Evolutionary conservation across 345 rosid genomes (phyloP), one percentile per base, ranked within the genome.

Genomic region (Linum tenue): DNA sequence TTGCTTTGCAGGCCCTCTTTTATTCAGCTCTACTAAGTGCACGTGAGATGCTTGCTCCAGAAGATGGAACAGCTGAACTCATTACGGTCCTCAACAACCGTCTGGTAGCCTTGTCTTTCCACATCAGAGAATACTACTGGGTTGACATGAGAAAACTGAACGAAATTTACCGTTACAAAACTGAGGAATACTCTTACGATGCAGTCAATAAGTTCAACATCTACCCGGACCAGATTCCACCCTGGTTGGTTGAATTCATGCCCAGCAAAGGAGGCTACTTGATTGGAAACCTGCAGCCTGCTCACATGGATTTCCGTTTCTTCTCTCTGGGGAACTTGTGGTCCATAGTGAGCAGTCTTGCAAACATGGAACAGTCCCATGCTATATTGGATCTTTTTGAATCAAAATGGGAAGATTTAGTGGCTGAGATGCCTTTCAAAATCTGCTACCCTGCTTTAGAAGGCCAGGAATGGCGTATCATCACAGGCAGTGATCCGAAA

Each of bases 301-400:
- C 95, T 59, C 99, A 90, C 73, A 90, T 94, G 99, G 99, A 94
- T 76, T 94, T 94, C 65, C 82, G 99, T 72, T 94, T 94, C 78
- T 94, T 94, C 83, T 88, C 91, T 1, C 92, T 94, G 4, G 99
- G 99, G 71, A 94, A 94, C 69, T 79, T 94, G 48, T 90, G 99
- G 99, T 69, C 95, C 14, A 64, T 90, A 60, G 78, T 84, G 16
- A 86, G 96, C n/a, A 84, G 96, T 59, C 66, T 94, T 68, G 91
- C 96, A 38, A 90, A 84, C 56, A 67, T 61, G 55, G 80, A 83
- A 63, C 96, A 90, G 74, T 90, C 86, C 2, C 82, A 85, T 79
- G 95, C 88, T 40, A 84, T 94, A 76, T 72, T 94, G 78, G 76
- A 83, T 42, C 71, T 94, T 69, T 77, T 86, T 8, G 95, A 85